Percentiles rank a stretch among this genome's conserved stretches.
Evolutionary conservation across 2,329 filamentous ascomycete species (phyloP).

Genomic region (Chrysoporthe austroafricana): DNA sequence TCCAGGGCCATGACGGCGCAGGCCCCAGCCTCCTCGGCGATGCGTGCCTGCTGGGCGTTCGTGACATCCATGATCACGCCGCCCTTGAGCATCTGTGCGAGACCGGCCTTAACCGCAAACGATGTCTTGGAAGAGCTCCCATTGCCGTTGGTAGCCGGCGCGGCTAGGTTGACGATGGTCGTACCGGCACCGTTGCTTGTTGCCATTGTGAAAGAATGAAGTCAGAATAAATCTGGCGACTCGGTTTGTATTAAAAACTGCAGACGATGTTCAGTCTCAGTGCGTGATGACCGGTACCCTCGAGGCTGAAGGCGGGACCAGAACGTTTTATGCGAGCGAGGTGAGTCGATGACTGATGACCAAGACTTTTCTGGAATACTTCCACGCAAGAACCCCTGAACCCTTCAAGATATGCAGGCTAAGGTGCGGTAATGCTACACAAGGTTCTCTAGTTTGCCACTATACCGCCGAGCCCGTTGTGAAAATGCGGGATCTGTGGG

Average conservation of each 20-base stretch:
- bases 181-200: slow-evolving; percentile 32
- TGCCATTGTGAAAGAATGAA: slow-evolving; percentile 26
- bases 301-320: slow-evolving; percentile 4
- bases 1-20: slow-evolving; percentile 98
- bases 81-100: slow-evolving; percentile 98
- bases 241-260: too few relatives aligned
- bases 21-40: slow-evolving; percentile 95
- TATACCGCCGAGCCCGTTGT: not conserved
- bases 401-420: not conserved
- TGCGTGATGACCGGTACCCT: not conserved
- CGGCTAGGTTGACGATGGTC: slow-evolving; percentile 25
- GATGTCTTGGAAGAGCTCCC: slow-evolving; percentile 47
- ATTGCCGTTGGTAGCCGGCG: slow-evolving; percentile 30
- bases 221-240: too few relatives aligned
- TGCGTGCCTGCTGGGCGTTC: slow-evolving; percentile 89
- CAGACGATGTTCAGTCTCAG: not conserved
- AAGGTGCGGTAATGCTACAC: not conserved
- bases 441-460: slow-evolving; percentile 3
- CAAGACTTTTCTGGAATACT: slow-evolving; percentile 21
- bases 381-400: slow-evolving; percentile 15
- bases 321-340: not conserved
- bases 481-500: not conserved
- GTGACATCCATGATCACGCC: slow-evolving; percentile 99
- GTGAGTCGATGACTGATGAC: slow-evolving; percentile 19
- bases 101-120: slow-evolving; percentile 91